Evolutionary conservation across 169 alveolate genomes (phyloP).

Genomic region (Plasmodium gonderi): DNA sequence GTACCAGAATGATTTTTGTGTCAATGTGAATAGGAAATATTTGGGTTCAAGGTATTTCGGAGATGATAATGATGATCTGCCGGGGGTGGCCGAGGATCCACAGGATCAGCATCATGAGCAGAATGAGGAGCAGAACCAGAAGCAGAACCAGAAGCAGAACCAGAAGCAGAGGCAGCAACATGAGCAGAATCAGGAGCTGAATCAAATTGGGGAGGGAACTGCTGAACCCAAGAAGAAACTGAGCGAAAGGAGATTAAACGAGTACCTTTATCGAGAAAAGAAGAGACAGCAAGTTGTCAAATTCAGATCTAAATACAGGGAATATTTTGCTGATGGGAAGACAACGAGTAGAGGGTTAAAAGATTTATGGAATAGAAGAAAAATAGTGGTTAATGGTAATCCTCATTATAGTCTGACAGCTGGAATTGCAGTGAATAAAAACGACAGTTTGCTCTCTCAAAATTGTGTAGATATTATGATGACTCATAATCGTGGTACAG

Average conservation of each 20-base stretch:
- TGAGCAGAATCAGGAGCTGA: too few relatives aligned
- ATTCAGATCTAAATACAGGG: neutral
- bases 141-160: neutral
- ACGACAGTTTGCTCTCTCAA: neutral
- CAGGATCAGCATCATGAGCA: neutral
- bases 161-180: neutral
- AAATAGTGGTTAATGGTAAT: neutral
- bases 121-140: neutral
- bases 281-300: neutral
- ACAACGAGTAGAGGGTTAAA: neutral
- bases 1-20: slow-evolving; percentile 17
- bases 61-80: slow-evolving; percentile 8
- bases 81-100: neutral
- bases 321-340: neutral
- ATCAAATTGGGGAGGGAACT: too few relatives aligned
- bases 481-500: neutral
- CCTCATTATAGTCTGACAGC: neutral
- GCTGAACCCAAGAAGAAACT: neutral
- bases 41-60: slow-evolving; percentile 9
- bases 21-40: neutral
- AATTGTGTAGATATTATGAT: neutral
- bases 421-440: neutral
- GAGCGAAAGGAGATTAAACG: neutral
- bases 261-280: neutral
- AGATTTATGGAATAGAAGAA: neutral